A percentile compares a stretch with the other conserved stretches of the same genome.
Conservation (phyloP, 2,329 filamentous ascomycete species). For the Fusarium xylarioides region DNA sequence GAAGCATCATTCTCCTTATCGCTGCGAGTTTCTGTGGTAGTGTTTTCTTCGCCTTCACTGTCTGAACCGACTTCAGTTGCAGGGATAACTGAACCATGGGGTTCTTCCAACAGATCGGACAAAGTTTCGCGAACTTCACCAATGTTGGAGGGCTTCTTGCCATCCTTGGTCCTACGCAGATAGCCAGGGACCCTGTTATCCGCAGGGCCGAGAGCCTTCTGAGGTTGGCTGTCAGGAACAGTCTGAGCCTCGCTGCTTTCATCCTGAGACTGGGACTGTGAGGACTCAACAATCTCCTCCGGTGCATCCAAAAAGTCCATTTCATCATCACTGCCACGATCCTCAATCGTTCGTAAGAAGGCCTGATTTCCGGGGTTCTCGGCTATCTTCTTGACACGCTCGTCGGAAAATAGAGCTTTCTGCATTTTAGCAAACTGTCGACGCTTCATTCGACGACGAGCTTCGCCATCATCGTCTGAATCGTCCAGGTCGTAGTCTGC, state of each 20-base stretch:
- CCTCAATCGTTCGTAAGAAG: constrained; percentile 90
- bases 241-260: constrained; percentile 46
- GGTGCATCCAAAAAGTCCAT: constrained; percentile 74
- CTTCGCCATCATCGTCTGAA: constrained; percentile 86
- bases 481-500: constrained; percentile 88
- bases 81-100: constrained; percentile 59
- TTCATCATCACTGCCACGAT: constrained; percentile 78
- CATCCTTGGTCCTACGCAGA: constrained; percentile 68
- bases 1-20: constrained; percentile 62
- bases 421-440: constrained; percentile 92
- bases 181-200: constrained; percentile 66
- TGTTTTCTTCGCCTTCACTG: constrained; percentile 53
- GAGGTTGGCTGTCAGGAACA: constrained; percentile 63
- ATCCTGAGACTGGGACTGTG: constrained; percentile 48
- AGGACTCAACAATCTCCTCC: constrained; percentile 43
- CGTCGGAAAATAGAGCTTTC: constrained; percentile 85
- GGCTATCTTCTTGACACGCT: constrained; percentile 89
- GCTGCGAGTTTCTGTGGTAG: constrained; percentile 37
- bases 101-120: constrained; percentile 82
- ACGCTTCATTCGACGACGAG: constrained; percentile 81
- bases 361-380: constrained; percentile 89
- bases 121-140: constrained; percentile 85
- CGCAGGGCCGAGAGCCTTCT: constrained; percentile 49
- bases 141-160: constrained; percentile 76
- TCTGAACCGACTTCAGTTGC: constrained; percentile 51